Percentiles rank a stretch among this genome's conserved stretches.
These are phyloP conservation scores for Tetraselmis chui DNA, from an alignment of 139 green algal genomes.

Conservation along the genomic window DNA sequence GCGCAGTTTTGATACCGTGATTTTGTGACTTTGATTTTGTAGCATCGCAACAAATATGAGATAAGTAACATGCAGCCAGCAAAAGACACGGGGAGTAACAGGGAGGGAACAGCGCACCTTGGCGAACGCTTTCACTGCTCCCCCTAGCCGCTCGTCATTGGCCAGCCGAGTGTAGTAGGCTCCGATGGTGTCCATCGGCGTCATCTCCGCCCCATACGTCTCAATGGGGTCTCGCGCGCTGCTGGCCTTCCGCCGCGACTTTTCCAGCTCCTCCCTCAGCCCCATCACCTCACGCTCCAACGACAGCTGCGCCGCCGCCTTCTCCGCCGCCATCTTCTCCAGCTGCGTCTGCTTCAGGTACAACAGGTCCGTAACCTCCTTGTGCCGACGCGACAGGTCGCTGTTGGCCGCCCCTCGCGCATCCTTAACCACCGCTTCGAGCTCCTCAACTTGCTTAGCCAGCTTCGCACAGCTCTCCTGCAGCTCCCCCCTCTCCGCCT, in stretches of 20 bases:
- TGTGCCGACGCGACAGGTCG: slow-evolving; percentile 40
- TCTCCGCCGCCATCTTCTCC: slow-evolving; percentile 49
- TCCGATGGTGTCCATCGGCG: slow-evolving; percentile 69
- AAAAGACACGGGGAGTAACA: too few relatives aligned
- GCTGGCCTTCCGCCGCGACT: slow-evolving; percentile 7
- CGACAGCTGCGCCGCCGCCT: slow-evolving; percentile 50
- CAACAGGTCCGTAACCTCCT: slow-evolving; percentile 57
- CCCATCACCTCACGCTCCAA: slow-evolving; percentile 57
- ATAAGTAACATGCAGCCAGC: too few relatives aligned
- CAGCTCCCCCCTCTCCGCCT: slow-evolving; percentile 20
- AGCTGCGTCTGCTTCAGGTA: slow-evolving; percentile 71
- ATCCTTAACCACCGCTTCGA: slow-evolving; percentile 6
- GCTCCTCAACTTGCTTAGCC: slow-evolving; percentile 26
- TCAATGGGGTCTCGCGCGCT: background rate
- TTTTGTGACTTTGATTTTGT: too few relatives aligned
- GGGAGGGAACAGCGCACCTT: background rate
- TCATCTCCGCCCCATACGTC: slow-evolving; percentile 25
- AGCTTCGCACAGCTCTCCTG: slow-evolving; percentile 24
- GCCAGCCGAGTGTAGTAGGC: slow-evolving; percentile 54
- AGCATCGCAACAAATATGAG: too few relatives aligned
- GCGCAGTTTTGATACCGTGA: too few relatives aligned
- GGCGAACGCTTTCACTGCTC: slow-evolving; percentile 35
- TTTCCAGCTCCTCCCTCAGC: slow-evolving; percentile 30
- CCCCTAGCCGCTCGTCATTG: slow-evolving; percentile 30
- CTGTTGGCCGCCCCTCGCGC: background rate